These are phyloP conservation scores for Nothophytophthora sp. DNA, from an alignment of 352 stramenopile species.

Conservation along the genomic window DNA sequence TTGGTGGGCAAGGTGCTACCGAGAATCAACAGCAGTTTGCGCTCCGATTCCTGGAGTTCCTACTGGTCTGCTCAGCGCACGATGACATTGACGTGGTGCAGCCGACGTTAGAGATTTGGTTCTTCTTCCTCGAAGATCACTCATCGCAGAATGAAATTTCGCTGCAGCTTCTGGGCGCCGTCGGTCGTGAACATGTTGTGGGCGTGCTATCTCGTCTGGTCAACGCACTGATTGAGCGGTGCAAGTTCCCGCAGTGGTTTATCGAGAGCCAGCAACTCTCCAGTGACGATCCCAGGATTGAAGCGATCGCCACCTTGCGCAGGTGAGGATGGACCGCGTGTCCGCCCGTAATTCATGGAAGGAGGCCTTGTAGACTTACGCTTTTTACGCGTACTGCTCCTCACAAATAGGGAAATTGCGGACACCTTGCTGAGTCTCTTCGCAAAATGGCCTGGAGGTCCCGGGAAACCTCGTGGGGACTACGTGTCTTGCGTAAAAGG, in stretches of 20 bases:
- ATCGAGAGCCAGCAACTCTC: conserved; percentile 51
- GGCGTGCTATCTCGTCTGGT: conserved; percentile 64
- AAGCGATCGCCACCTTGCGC: conserved; percentile 47
- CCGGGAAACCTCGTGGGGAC: conserved; percentile 31
- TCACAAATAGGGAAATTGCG: conserved; percentile 60
- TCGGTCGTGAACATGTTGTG: conserved; percentile 37
- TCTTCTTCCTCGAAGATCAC: conserved; percentile 81
- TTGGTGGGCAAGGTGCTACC: not conserved
- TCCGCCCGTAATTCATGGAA: not conserved
- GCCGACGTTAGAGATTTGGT: conserved; percentile 87
- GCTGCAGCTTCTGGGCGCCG: conserved; percentile 35
- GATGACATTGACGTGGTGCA: conserved; percentile 54
- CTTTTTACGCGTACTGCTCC: not conserved
- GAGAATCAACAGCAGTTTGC: conserved; percentile 19
- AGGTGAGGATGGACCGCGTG: conserved; percentile 38
- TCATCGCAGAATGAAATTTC: conserved; percentile 40
- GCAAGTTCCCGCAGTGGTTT: conserved; percentile 61
- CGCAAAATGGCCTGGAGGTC: conserved; percentile 67
- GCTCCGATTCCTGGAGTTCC: conserved; percentile 52
- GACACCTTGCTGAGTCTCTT: conserved; percentile 85
- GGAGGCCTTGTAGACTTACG: not conserved
- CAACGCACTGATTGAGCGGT: conserved; percentile 63
- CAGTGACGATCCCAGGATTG: conserved; percentile 62
- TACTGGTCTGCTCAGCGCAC: conserved; percentile 65
- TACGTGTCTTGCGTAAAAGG: conserved; percentile 62